These are phyloP conservation scores for Gnomoniopsis smithogilvyi DNA, from an alignment of 2,329 filamentous ascomycete species.

Conservation along the genomic window DNA sequence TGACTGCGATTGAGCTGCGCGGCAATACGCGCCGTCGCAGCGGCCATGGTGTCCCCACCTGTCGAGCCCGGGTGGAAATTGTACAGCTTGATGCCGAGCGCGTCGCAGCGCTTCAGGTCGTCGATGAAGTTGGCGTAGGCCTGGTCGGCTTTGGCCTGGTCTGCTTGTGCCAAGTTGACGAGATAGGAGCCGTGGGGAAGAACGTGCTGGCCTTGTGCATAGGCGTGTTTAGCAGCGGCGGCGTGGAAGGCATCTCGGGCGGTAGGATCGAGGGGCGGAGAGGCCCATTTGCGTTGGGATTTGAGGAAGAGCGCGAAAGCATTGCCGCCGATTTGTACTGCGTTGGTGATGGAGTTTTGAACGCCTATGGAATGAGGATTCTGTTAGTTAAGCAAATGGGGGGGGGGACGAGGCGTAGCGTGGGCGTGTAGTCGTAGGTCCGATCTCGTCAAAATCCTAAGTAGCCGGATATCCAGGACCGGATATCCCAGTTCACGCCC, in stretches of 20 bases:
- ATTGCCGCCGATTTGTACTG: slow-evolving; percentile 80
- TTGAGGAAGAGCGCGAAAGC: slow-evolving; percentile 94
- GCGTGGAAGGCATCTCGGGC: slow-evolving; percentile 67
- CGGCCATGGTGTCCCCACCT: slow-evolving; percentile 61
- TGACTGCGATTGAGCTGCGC: slow-evolving; percentile 80
- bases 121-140: slow-evolving; percentile 85
- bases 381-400: neutral
- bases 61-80: slow-evolving; percentile 96
- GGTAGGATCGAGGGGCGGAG: slow-evolving; percentile 69
- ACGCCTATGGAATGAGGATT: slow-evolving; percentile 56
- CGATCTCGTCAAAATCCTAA: no score
- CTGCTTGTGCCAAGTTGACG: slow-evolving; percentile 88
- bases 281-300: slow-evolving; percentile 92
- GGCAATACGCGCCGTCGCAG: slow-evolving; percentile 77
- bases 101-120: slow-evolving; percentile 81
- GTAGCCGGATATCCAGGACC: no score
- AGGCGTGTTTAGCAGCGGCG: slow-evolving; percentile 65
- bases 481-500: no score
- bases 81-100: slow-evolving; percentile 84
- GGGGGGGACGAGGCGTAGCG: no score
- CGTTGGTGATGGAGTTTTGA: slow-evolving; percentile 80
- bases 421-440: no score
- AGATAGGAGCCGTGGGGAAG: slow-evolving; percentile 95
- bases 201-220: slow-evolving; percentile 68
- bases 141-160: slow-evolving; percentile 75